Conservation (phyloP, 2,329 filamentous ascomycete species). For the Curvularia sp. region DNA sequence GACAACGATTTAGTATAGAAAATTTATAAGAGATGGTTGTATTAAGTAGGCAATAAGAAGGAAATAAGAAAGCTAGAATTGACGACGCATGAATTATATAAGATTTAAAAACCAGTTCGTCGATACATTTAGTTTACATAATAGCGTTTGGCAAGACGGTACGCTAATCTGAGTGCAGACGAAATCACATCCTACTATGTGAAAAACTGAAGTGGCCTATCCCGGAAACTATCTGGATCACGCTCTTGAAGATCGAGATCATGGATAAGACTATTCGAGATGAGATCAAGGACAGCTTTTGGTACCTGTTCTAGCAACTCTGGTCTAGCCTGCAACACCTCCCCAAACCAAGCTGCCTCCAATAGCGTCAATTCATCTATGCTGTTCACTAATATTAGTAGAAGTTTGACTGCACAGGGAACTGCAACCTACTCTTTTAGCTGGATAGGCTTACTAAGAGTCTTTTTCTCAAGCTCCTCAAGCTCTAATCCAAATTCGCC, state of each 20-base stretch:
- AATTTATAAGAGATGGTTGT: no score
- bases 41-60: no score
- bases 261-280: constrained; percentile 12
- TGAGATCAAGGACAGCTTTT: constrained; percentile 4
- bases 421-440: constrained; percentile 19
- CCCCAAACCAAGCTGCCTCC: constrained; percentile 14
- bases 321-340: constrained; percentile 15
- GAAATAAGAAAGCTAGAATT: no score
- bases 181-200: constrained; percentile 2
- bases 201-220: constrained; percentile 16
- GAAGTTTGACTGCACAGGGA: neutral
- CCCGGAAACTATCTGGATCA: constrained; percentile 8
- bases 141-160: neutral
- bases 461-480: constrained; percentile 1
- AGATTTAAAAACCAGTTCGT: neutral
- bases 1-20: no score
- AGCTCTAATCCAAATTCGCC: constrained; percentile 11
- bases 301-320: constrained; percentile 11
- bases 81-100: no score
- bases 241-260: constrained; percentile 11
- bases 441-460: constrained; percentile 15
- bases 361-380: constrained; percentile 11
- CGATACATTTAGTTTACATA: neutral
- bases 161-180: neutral
- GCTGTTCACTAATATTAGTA: constrained; percentile 10